A percentile compares a stretch with the other conserved stretches of the same genome.
phyloP scores from a whole-genome alignment of 176 grass and related monocot genomes.

The Microstegium vimineum region DNA sequence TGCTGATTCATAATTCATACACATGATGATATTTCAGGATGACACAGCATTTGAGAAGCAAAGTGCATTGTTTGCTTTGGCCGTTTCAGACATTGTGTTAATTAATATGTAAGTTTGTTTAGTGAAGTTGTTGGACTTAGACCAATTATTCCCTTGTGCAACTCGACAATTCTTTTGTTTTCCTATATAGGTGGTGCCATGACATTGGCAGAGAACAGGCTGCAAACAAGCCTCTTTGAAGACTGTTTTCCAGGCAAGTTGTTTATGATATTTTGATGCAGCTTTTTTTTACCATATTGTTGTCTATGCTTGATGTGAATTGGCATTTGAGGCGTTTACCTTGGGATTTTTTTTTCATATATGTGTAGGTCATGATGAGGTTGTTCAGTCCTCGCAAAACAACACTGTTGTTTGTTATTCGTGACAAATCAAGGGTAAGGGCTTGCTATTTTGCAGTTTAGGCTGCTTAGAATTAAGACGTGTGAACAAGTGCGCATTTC shows the following conservation, averaged over 20 bases:
- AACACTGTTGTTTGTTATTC: constrained; percentile 92
- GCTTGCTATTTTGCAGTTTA: constrained; percentile 8
- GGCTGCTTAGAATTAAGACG: background rate
- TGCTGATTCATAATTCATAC: constrained; percentile 4
- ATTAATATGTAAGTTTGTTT: constrained; percentile 92
- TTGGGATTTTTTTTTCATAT: constrained; percentile 3
- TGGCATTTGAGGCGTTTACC: background rate
- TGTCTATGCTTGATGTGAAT: background rate
- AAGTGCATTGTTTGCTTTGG: constrained; percentile 98
- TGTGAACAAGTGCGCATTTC: background rate
- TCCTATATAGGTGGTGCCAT: constrained; percentile 87
- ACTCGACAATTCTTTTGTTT: constrained; percentile 19
- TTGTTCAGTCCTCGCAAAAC: constrained; percentile 98
- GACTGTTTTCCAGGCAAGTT: constrained; percentile 91
- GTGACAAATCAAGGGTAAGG: constrained; percentile 90
- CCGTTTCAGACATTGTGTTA: constrained; percentile 94
- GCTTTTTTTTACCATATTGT: background rate
- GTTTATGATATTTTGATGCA: constrained; percentile 7
- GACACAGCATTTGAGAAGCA: constrained; percentile 99
- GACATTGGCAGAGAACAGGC: constrained; percentile 99
- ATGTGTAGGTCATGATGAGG: constrained; percentile 92
- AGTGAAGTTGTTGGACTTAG: background rate
- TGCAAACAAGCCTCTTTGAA: constrained; percentile 99
- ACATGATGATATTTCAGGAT: constrained; percentile 52
- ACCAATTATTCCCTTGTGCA: constrained; percentile 6